Conservation (phyloP, 352 stramenopile species). For the Globisporangium camurandrum region DNA sequence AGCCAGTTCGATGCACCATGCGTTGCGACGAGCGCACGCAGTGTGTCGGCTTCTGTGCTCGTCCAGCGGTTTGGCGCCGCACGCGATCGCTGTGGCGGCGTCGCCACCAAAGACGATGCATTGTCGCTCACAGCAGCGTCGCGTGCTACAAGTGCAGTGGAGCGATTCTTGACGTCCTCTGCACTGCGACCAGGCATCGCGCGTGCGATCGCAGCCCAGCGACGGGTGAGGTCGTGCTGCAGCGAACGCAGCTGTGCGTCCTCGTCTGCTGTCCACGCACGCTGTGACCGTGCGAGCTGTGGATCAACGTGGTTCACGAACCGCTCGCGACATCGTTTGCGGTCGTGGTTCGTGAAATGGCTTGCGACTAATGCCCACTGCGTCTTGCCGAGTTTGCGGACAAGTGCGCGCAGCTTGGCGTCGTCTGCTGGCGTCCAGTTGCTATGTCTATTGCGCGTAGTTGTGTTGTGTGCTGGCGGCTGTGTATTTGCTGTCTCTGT, state of each 20-base stretch:
- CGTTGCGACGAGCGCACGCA: constrained; percentile 27
- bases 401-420: constrained; percentile 26
- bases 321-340: constrained; percentile 68
- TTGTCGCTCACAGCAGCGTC: neutral
- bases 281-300: constrained; percentile 9
- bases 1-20: constrained; percentile 63
- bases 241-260: constrained; percentile 31
- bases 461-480: neutral
- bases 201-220: constrained; percentile 31
- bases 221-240: constrained; percentile 17
- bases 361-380: constrained; percentile 35
- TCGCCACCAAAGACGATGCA: neutral
- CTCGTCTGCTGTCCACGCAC: constrained; percentile 35
- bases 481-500: neutral
- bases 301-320: constrained; percentile 64
- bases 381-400: constrained; percentile 19
- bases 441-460: constrained; percentile 4
- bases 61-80: constrained; percentile 14
- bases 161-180: constrained; percentile 55
- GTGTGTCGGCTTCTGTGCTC: constrained; percentile 19
- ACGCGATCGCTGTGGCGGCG: neutral
- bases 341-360: constrained; percentile 34
- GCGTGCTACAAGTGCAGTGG: constrained; percentile 16
- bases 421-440: constrained; percentile 51
- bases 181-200: constrained; percentile 27